phyloP scores from a whole-genome alignment of 1,284 basidiomycete genomes.

The Phellopilus nigrolimitatus region DNA sequence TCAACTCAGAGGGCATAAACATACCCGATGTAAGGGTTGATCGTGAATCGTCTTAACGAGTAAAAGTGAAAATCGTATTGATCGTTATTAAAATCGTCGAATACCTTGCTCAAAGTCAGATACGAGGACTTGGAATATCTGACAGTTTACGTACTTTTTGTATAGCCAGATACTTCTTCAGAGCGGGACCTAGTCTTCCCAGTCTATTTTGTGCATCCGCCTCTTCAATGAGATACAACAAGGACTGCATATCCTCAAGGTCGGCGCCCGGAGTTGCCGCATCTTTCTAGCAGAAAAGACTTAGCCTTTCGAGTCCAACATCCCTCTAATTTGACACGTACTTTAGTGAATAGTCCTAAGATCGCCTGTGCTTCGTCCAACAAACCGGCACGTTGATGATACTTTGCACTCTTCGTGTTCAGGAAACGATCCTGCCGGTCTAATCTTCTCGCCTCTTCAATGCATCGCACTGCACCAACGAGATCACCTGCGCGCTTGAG shows the following conservation, averaged over 20 bases:
- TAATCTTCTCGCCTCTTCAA: conserved; percentile 81
- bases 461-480: conserved; percentile 66
- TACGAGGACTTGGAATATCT: conserved; percentile 4
- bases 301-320: too few species aligned
- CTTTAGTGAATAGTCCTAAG: conserved; percentile 87
- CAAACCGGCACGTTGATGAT: conserved; percentile 79
- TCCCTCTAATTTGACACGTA: conserved; percentile 32
- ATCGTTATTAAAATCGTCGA: conserved; percentile 90
- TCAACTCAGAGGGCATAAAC: neutral
- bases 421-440: conserved; percentile 96
- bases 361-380: conserved; percentile 70
- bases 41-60: conserved; percentile 84
- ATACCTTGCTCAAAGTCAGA: conserved; percentile 47
- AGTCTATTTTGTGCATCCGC: conserved; percentile 66
- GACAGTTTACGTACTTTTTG: conserved; percentile 52
- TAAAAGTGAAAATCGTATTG: conserved; percentile 99
- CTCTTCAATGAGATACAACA: conserved; percentile 85
- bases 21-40: conserved; percentile 82
- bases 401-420: conserved; percentile 94
- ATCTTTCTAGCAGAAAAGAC: conserved; percentile 62
- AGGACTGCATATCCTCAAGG: conserved; percentile 93
- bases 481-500: conserved; percentile 87
- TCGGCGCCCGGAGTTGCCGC: conserved; percentile 74
- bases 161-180: conserved; percentile 83
- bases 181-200: conserved; percentile 72